phyloP scores from a whole-genome alignment of 768 basidiomycete species.

The Calvatia gigantea region DNA sequence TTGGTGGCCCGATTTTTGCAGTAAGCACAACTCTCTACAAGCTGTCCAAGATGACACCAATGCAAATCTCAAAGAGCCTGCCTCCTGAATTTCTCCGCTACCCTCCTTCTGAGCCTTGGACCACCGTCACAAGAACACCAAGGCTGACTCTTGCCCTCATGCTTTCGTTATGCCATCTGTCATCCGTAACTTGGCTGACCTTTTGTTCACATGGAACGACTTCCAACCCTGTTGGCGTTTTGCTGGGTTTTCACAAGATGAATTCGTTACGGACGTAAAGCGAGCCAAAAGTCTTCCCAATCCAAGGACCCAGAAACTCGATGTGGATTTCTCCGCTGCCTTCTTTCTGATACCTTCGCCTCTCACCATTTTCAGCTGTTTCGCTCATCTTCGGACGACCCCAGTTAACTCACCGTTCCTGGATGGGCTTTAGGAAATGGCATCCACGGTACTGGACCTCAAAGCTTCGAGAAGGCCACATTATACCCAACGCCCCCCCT shows the following conservation, averaged over 20 bases:
- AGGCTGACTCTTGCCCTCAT: slow-evolving; percentile 12
- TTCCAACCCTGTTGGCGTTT: slow-evolving; percentile 4
- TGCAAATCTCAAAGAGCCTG: slow-evolving; percentile 25
- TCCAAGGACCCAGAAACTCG: slow-evolving; percentile 31
- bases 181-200: background rate
- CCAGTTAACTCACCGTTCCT: background rate
- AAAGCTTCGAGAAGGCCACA: background rate
- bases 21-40: background rate
- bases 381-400: background rate
- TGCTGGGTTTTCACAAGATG: slow-evolving; percentile 20
- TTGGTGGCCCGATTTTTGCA: too few relatives aligned
- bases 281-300: slow-evolving; percentile 19
- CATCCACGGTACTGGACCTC: background rate
- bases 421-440: background rate
- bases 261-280: slow-evolving; percentile 25
- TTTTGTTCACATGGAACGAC: slow-evolving; percentile 9
- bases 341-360: slow-evolving; percentile 49
- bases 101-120: slow-evolving; percentile 52
- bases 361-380: background rate
- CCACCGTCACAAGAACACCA: background rate
- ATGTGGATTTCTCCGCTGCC: slow-evolving; percentile 66
- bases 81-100: slow-evolving; percentile 57
- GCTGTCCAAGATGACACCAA: slow-evolving; percentile 20
- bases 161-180: slow-evolving; percentile 8
- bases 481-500: background rate